phyloP scores from a whole-genome alignment of 768 basidiomycete genomes.

The Mycena vitilis region DNA sequence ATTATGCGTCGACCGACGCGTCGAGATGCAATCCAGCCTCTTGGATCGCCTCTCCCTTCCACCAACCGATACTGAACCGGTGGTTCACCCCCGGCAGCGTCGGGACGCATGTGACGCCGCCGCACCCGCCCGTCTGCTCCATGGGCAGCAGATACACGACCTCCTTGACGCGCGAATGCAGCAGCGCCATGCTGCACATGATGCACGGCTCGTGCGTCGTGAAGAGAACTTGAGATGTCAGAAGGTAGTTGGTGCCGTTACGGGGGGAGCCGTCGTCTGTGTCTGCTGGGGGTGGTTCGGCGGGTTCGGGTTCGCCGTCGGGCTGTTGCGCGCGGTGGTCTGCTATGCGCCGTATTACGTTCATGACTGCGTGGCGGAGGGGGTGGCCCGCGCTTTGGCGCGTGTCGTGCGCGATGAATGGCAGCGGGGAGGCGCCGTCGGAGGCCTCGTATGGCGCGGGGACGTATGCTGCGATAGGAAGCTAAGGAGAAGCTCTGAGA shows the following conservation, averaged over 20 bases:
- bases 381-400: conserved; percentile 77
- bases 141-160: conserved; percentile 82
- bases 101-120: conserved; percentile 80
- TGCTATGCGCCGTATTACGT: conserved; percentile 75
- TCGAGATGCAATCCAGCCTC: conserved; percentile 42
- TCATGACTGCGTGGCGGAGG: conserved; percentile 87
- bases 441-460: conserved; percentile 59
- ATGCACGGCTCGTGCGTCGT: conserved; percentile 97
- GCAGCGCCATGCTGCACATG: conserved; percentile 96
- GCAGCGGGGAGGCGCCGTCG: conserved; percentile 38
- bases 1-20: conserved; percentile 53
- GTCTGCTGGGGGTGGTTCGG: conserved; percentile 19
- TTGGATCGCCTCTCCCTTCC: conserved; percentile 54
- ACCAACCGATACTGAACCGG: conserved; percentile 78
- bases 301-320: background rate
- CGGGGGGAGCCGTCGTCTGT: conserved; percentile 33
- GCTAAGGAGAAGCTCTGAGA: conserved; percentile 49
- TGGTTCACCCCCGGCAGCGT: conserved; percentile 91
- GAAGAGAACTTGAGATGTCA: conserved; percentile 88
- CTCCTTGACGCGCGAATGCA: conserved; percentile 94
- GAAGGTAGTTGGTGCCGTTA: conserved; percentile 87
- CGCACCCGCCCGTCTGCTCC: conserved; percentile 87
- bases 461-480: conserved; percentile 82
- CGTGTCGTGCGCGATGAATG: conserved; percentile 76
- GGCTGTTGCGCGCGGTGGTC: conserved; percentile 56